phyloP scores from a whole-genome alignment of 2,329 filamentous ascomycete genomes.

The Aspergillus sergii region DNA sequence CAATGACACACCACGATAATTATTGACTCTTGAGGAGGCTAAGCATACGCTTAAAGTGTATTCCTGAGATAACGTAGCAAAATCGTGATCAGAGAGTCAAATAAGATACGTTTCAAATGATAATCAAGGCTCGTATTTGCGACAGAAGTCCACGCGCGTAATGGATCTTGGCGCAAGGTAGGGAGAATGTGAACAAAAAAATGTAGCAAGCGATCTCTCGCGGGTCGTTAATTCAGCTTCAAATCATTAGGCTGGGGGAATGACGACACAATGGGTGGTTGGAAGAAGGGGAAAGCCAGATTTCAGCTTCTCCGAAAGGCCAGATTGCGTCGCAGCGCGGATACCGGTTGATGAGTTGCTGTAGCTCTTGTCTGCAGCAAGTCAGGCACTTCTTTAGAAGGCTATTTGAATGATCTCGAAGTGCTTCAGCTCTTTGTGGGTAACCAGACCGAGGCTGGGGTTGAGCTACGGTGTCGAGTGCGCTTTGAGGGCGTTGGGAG shows the following conservation, averaged over 20 bases:
- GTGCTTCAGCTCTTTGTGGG: not conserved
- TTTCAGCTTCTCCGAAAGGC: constrained; percentile 16
- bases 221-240: constrained; percentile 12
- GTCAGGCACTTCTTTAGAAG: not conserved
- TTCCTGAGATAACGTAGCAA: constrained; percentile 14
- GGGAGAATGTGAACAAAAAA: not conserved
- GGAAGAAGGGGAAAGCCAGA: constrained; percentile 15
- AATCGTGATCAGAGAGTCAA: constrained; percentile 11
- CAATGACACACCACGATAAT: not conserved
- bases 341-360: constrained; percentile 7
- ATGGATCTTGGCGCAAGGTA: not conserved
- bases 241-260: constrained; percentile 13
- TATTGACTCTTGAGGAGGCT: not conserved
- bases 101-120: not conserved
- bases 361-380: not conserved
- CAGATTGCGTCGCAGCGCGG: constrained; percentile 22
- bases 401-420: not conserved
- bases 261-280: constrained; percentile 14
- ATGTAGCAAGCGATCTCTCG: constrained; percentile 18
- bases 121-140: constrained; percentile 2
- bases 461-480: not conserved
- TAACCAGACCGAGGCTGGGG: not conserved
- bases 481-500: constrained; percentile 10
- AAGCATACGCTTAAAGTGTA: constrained; percentile 12
- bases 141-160: constrained; percentile 1